Base-by-base conservation (phyloP, 305 asterid genomes). In the Vinca major region DNA sequence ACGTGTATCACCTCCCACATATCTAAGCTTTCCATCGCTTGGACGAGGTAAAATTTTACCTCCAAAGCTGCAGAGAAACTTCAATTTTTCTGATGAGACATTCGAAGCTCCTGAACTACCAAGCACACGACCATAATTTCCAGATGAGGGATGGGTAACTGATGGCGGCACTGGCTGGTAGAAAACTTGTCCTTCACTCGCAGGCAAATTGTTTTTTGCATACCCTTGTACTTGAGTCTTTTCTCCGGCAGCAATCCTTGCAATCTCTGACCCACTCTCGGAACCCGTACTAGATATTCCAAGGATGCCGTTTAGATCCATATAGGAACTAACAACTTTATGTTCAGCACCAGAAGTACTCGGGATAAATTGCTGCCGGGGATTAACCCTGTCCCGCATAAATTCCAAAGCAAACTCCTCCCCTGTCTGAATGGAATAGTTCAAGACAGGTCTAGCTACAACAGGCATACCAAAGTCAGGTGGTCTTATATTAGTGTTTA, bases 401-500 rank as follows among this genome's bases (percentile, higher is more conserved):
- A 91, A 89, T 75, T 89, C 98, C 70, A 91, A 82, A 73, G 95
- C 86, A 72, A 91, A 89, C 81, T 88, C 98, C 86, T 91, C 98
- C 13, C 98, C 98, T 10, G 96, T 91, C 81, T 91, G 98, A 66
- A 89, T 88, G 76, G 98, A 91, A 73, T 77, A 91, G 77, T 91
- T 88, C 67, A 76, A 84, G 79, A 87, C 94, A 69, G 96, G 94
- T 71, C 87, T 85, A 69, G 87, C 75, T 67, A 81, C 88, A 74
- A 77, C 81, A 68, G 84, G 74, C 52, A 67, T 61, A 77, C 77
- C 80, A 62, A 58, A 68, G 77, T 86, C 91, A 45, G 89, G 80
- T 4, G 93, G 90, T 73, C 91, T 81, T 33, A 78, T 68, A 71
- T 82, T 84, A 60, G 82, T 76, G 69, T 85, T 82, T 66, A 82